Base-by-base conservation (phyloP, 495 filamentous ascomycete genomes). In the Immersiella caudata region DNA sequence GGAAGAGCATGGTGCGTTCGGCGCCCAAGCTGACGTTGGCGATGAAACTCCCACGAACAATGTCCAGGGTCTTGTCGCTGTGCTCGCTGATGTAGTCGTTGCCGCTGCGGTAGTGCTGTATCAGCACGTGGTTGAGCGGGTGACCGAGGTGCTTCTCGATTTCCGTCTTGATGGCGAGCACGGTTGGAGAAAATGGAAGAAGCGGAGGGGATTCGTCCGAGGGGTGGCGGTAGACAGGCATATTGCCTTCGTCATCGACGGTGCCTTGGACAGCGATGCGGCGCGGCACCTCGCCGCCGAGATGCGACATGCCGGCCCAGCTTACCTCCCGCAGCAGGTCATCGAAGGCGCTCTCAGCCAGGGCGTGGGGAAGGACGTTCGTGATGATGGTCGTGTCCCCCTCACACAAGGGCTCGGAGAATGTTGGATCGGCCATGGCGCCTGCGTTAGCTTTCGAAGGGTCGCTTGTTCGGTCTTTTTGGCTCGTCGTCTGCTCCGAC, bases 51-150 rank as follows among this genome's bases (percentile, higher is more conserved):
- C 85, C 89, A 51, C 85, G 88, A 36, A 86, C 89, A 62, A 99
- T 96, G 70, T 99, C 95, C 6, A 99, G 79, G 0, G 94, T 97
- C 79, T 99, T 99, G 73, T 99, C 95, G 29, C 91, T 93, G 75
- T 99, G 95, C 73, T 99, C 96, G 9, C 93, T 96, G 67, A 99
- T 99, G 70, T 91, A 90, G 76, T 99, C 95, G n/a, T 89, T 85
- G 21, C 96, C 94, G 70, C 86, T 83, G 11, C 95, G 93, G 73
- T 99, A 99, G 51, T 94, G 86, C 74, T 99, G 95, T 36, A 98
- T 94, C 16, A 99, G 83, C 11, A 90, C 93, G 73, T 99, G 95
- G 74, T 99, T 99, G 18, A 98, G 80, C 6, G 90, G 84, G 73
- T 98, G 96, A 6, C 90, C 86, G 6, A 97, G 80, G 11, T 86